Evolutionary conservation across 176 grass and related monocot species (phyloP).

Genomic region (Microstegium vimineum): DNA sequence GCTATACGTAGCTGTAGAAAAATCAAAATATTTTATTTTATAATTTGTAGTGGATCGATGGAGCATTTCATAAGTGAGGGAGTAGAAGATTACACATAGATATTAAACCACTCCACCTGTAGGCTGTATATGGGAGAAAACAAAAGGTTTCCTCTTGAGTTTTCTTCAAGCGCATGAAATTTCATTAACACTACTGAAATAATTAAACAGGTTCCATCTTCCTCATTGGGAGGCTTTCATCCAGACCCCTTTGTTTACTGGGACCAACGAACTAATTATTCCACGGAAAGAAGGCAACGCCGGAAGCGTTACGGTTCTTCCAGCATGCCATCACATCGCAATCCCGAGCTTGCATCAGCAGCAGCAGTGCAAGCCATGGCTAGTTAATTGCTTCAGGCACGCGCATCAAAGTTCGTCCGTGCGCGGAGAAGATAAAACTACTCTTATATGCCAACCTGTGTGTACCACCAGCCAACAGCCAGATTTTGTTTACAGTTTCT

Average conservation of each 20-base stretch:
- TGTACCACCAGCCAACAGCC: neutral
- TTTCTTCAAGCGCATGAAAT: neutral
- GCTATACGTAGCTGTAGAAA: no score
- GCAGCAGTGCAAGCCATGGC: neutral
- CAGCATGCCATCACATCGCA: constrained; percentile 5
- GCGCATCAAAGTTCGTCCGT: constrained; percentile 21
- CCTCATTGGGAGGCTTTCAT: neutral
- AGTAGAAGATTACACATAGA: neutral
- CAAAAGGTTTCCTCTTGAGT: neutral
- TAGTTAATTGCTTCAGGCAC: constrained; percentile 19
- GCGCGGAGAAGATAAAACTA: neutral
- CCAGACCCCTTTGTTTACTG: constrained; percentile 14
- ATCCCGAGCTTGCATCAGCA: constrained; percentile 21
- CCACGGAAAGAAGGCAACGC: constrained; percentile 28
- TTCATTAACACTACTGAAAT: neutral
- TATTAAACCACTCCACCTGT: no score
- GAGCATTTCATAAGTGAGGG: neutral
- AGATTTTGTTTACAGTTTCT: neutral
- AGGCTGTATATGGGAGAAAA: no score
- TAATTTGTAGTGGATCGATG: no score
- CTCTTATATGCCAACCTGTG: neutral
- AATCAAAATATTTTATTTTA: no score
- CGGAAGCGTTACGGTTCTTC: constrained; percentile 47
- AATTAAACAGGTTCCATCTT: neutral
- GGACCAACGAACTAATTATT: constrained; percentile 23